Base-by-base conservation (phyloP, 768 basidiomycete genomes). In the Pholiota conissans region DNA sequence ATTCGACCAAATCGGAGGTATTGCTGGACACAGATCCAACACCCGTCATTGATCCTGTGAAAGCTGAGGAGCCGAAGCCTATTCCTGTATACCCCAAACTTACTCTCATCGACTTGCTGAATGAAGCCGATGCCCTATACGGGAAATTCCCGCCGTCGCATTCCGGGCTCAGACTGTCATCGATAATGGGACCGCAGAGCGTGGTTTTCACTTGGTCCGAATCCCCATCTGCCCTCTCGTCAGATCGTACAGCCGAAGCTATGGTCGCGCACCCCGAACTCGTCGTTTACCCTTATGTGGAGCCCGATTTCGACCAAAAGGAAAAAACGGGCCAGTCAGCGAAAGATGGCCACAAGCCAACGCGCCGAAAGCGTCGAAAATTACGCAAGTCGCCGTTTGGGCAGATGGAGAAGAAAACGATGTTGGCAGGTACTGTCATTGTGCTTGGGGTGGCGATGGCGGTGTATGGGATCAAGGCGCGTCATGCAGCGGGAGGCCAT, bases 151-250 rank as follows among this genome's bases (percentile, higher is more conserved):
- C 90, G 3, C 87, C 89, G 2, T 74, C 78, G 1, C 79, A 87
- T 51, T 79, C 85, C 9, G 73, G 69, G 0, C 73, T 93, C 11
- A 67, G 61, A 3, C 73, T 90, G 14, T 71, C 79, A 5, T 73
- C 76, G 27, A 89, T 89, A 48, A 84, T 93, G 81, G 91, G 91
- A 8, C 89, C 88, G 0, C 85, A 89, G 63, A 91, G 89, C 64
- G 88, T 83, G 34, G 74, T 91, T 50, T 83, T 79, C 67, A 92
- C 91, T 8, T 93, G 90, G 90, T 82, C 79, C 16, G 81, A 85
- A 62, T 68, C 72, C 26, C 63, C 67, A 2, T 49, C 69, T 0
- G 69, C 71, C n/a, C 69, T 83, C 40, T 83, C 81, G 0, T 63
- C 69, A 7, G 85, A 86, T 61, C 73, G 79, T 51, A 79, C 77